phyloP scores from a whole-genome alignment of 306 rosid species.

The Prunus dulcis region DNA sequence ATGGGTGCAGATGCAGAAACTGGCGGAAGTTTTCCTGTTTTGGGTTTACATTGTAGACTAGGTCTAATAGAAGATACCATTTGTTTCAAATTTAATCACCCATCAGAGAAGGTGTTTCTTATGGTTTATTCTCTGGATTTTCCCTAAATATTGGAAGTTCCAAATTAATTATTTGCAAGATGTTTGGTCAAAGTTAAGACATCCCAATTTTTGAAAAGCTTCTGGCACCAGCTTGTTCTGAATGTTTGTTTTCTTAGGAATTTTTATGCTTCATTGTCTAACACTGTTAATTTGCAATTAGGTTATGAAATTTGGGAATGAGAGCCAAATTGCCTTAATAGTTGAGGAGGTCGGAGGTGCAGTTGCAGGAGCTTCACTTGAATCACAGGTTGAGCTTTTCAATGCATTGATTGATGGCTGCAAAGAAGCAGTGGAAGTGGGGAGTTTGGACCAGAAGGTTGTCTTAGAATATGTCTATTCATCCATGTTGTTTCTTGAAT shows the following conservation, averaged over 20 bases:
- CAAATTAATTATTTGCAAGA: too few relatives aligned
- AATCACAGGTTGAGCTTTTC: slow-evolving; percentile 76
- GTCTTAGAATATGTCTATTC: slow-evolving; percentile 16
- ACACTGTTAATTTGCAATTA: slow-evolving; percentile 26
- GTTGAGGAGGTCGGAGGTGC: slow-evolving; percentile 86
- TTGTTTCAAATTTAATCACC: too few relatives aligned
- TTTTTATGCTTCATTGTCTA: slow-evolving; percentile 2
- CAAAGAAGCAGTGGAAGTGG: slow-evolving; percentile 77
- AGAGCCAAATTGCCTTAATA: slow-evolving; percentile 74
- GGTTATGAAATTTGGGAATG: slow-evolving; percentile 94
- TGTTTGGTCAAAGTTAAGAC: too few relatives aligned
- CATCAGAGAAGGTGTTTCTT: too few relatives aligned
- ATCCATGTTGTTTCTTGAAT: slow-evolving; percentile 9
- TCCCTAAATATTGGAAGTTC: too few relatives aligned
- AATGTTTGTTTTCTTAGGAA: background rate
- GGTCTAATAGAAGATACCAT: too few relatives aligned
- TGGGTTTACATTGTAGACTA: too few relatives aligned
- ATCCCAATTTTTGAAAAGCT: too few relatives aligned
- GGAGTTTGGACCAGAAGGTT: slow-evolving; percentile 83
- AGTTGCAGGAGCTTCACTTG: slow-evolving; percentile 61
- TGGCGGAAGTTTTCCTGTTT: too few relatives aligned
- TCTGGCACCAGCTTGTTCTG: background rate
- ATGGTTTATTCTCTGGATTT: too few relatives aligned
- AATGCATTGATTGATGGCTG: slow-evolving; percentile 82
- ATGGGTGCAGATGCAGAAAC: too few relatives aligned